These are phyloP conservation scores for Rhinocladiella mackenziei DNA, from an alignment of 2,329 filamentous ascomycete species.

Conservation along the genomic window DNA sequence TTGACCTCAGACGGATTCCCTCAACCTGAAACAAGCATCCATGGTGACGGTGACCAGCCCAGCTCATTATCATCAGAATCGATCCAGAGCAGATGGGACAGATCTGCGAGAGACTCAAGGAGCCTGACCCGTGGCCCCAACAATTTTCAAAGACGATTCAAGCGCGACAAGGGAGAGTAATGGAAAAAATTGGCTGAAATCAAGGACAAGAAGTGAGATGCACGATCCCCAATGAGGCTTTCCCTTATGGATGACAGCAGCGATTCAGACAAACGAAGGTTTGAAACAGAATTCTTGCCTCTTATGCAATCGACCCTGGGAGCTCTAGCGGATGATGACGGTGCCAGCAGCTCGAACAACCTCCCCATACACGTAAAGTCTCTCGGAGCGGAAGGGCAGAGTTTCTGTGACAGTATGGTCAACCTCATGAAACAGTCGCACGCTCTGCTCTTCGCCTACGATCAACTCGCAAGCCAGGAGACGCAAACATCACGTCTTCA, in stretches of 20 bases:
- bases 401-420: constrained; percentile 12
- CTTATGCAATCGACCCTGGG: constrained; percentile 15
- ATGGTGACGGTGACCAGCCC: background rate
- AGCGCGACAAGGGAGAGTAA: constrained; percentile 6
- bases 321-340: constrained; percentile 4
- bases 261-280: constrained; percentile 5
- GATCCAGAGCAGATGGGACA: constrained; percentile 17
- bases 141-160: constrained; percentile 11
- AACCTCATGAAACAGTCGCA: constrained; percentile 16
- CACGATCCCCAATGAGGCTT: background rate
- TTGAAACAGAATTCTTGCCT: constrained; percentile 16
- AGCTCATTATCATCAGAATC: constrained; percentile 11
- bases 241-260: constrained; percentile 2
- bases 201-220: constrained; percentile 12
- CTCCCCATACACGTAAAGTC: constrained; percentile 10
- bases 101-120: constrained; percentile 18
- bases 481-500: constrained; percentile 9
- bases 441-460: constrained; percentile 13
- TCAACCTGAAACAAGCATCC: background rate
- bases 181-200: constrained; percentile 12
- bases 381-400: constrained; percentile 19
- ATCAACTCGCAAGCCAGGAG: constrained; percentile 10
- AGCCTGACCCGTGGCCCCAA: constrained; percentile 18
- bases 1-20: constrained; percentile 2
- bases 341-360: background rate